Evolutionary conservation across 352 stramenopile genomes (phyloP), one percentile per base, ranked within the genome.

Genomic region (Globisporangium yorkense): DNA sequence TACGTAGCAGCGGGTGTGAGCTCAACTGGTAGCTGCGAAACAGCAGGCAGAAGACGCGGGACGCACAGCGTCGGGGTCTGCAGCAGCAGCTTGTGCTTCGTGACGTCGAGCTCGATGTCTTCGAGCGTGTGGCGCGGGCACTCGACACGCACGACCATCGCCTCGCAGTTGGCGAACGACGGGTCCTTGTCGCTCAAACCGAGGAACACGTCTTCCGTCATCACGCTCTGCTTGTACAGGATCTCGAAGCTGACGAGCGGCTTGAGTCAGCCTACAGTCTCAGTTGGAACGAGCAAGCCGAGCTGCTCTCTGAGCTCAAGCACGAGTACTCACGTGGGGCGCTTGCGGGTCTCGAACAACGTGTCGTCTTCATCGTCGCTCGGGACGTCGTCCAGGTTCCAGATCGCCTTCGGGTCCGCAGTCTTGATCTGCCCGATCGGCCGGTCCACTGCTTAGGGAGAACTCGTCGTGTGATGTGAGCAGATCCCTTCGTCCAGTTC

Each of bases 181-280:
- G 84, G 84, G 45, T 95, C 85, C 54, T 92, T 91, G 58, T 93
- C 84, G 48, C 78, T 80, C 16, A 93, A 63, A 1, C 84, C 84
- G 27, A 95, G 74, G 41, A 90, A 95, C 57, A 95, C 75, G 59
- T 91, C 83, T 53, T 95, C 85, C 0, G 83, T 89, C 83, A 90
- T 91, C 40, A 95, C 81, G 37, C 69, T 85, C 65, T 95, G 85
- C 68, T 92, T 91, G 72, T 91, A 93, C 41, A 91, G 58, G 51
- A 95, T 78, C 63, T 92, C 85, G 62, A 88, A 89, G n/a, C 79
- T 49, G 41, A 6, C 35, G n/a, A 35, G 35, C 8, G 35, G 35
- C 9, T 15, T 12, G 5, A 40, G 35, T 40, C 10, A 43, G 18
- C 2, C 3, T 9, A 21, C 33, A 7, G 33, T 9, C 33, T 37